Base-by-base conservation (phyloP, 2,329 filamentous ascomycete species). In the Colletotrichum trifolii region DNA sequence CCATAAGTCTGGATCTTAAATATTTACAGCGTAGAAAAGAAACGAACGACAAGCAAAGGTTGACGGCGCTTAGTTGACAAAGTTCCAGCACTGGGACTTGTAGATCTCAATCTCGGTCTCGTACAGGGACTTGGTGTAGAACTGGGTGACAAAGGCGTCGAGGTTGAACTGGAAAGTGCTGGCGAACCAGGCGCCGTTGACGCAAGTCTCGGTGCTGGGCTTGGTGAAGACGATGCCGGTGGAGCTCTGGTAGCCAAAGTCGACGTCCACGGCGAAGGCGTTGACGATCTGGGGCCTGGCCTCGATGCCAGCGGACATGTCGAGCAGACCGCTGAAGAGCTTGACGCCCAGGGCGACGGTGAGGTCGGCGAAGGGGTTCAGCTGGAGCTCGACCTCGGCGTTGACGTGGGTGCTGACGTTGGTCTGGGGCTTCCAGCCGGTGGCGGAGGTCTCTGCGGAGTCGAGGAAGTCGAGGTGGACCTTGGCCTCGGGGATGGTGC, bases 391-490 rank as follows among this genome's bases (percentile, higher is more conserved):
- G 8, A 73, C 73, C 38, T 73, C 69, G 47, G 76, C 72, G 15
- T 71, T 72, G 54, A 77, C 70, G 47, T 77, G 75, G 60, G 71
- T 73, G 34, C 71, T 66, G 35, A 74, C 72, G 36, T 69, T 72
- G 68, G 78, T 78, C 11, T 71, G 68, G 25, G 78, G 78, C 10
- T 68, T 70, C 77, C 77, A 80, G 25, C 77, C 77, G 4, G 73
- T 71, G 12, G 73, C 72, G 2, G 62, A 58, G 36, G 74, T 75
- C 56, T 72, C 71, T 40, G 61, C 63, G 8, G 67, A 60, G 54
- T 77, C 66, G 17, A 79, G 67, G 43, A 79, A 73, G 66, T 81
- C 78, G 10, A 81, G 64, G 69, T 81, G 78, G 13, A 78, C 73
- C 43, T 74, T 77, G 50, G 76, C 78, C 40, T 76, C 70, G 12